Conservation (phyloP, 768 basidiomycete species). For the Mycena albidolilacea region DNA sequence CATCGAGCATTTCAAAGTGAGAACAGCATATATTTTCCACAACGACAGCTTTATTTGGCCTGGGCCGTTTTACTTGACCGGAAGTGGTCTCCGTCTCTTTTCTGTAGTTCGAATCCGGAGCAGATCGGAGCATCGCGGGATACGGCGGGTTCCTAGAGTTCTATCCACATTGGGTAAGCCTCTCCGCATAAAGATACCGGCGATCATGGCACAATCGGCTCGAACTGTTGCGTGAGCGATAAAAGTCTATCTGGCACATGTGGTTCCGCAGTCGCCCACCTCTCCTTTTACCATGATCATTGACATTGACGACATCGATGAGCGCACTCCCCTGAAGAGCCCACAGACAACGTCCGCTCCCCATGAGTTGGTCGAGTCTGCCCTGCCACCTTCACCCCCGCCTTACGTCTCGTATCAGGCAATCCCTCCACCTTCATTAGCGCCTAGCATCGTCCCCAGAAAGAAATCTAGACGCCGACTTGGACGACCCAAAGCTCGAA, state of each 20-base stretch:
- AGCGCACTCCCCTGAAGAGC: slow-evolving; percentile 19
- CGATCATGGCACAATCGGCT: no score
- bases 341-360: background rate
- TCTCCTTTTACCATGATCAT: slow-evolving; percentile 29
- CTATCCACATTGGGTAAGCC: no score
- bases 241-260: background rate
- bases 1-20: no score
- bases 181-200: no score
- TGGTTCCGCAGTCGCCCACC: slow-evolving; percentile 14
- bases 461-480: slow-evolving; percentile 18
- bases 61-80: no score
- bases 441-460: slow-evolving; percentile 17
- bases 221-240: background rate
- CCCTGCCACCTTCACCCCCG: slow-evolving; percentile 25
- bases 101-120: no score
- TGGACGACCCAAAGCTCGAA: slow-evolving; percentile 16
- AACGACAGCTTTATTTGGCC: no score
- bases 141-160: background rate
- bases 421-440: slow-evolving; percentile 18
- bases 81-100: no score
- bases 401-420: slow-evolving; percentile 39
- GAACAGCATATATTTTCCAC: no score
- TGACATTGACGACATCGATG: slow-evolving; percentile 36
- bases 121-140: no score
- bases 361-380: background rate